Evolutionary conservation across 208 protist species (phyloP).

Genomic region (Crithidia sp.): DNA sequence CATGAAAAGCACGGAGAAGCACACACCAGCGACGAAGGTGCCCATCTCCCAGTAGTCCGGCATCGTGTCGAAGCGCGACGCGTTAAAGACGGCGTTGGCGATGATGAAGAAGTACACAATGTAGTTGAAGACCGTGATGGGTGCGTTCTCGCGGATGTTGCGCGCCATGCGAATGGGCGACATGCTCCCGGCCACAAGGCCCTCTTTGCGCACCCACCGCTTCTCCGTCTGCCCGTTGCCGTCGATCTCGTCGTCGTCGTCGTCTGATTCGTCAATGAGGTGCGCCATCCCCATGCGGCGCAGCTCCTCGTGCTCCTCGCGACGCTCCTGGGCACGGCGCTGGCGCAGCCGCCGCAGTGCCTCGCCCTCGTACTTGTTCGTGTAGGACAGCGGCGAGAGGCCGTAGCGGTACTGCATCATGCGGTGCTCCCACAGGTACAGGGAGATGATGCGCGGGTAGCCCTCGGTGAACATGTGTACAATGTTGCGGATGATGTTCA

Average conservation of each 20-base stretch:
- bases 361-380: slow-evolving; percentile 85
- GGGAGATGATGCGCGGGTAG: slow-evolving; percentile 88
- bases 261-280: slow-evolving; percentile 39
- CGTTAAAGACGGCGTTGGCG: slow-evolving; percentile 89
- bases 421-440: slow-evolving; percentile 90
- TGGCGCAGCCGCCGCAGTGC: slow-evolving; percentile 68
- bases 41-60: slow-evolving; percentile 81
- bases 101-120: slow-evolving; percentile 84
- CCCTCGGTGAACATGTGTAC: slow-evolving; percentile 92
- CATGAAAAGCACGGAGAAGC: slow-evolving; percentile 85
- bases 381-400: slow-evolving; percentile 73
- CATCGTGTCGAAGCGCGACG: slow-evolving; percentile 81
- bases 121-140: slow-evolving; percentile 74
- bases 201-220: slow-evolving; percentile 52
- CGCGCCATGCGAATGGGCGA: slow-evolving; percentile 84
- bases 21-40: slow-evolving; percentile 69
- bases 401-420: slow-evolving; percentile 78
- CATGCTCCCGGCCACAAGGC: slow-evolving; percentile 51
- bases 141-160: slow-evolving; percentile 86
- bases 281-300: slow-evolving; percentile 40
- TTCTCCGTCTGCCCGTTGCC: slow-evolving; percentile 28
- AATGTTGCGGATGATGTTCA: slow-evolving; percentile 83
- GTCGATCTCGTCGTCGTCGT: slow-evolving; percentile 36
- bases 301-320: slow-evolving; percentile 48
- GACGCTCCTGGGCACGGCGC: slow-evolving; percentile 44